Base-by-base conservation (phyloP, 73 alveolate genomes). In the Paramecium pentaurelia region DNA sequence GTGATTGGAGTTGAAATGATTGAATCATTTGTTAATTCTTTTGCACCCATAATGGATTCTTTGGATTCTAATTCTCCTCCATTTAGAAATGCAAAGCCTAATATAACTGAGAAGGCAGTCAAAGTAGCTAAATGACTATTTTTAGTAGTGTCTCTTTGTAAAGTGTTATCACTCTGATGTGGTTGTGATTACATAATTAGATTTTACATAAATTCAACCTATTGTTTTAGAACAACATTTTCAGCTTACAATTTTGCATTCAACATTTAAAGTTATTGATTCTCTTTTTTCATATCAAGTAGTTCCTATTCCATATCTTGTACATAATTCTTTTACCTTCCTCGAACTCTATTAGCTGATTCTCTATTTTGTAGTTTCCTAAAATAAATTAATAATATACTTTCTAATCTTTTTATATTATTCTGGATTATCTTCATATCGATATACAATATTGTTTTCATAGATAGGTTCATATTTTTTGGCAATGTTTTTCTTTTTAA, bases 391-490 rank as follows among this genome's bases (percentile, higher is more conserved):
- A 5, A 4, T 8, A 10, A 27, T 12, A 9, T 80, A 80, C 91
- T 80, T 80, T 80, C 91, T 80, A 80, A 80, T 80, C 25, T 49
- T 80, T 14, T 80, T 80, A 80, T 80, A 80, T 80, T 80, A 36
- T 42, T 80, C 91, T 22, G 91, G 91, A 25, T 80, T 80, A 20
- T 80, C 91, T 80, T 80, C 91, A 20, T 80, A 80, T 40, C 91
- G n/a, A 80, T 80, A 80, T 1, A 80, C 45, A 32, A 80, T 80
- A 27, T 80, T 45, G 49, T 80, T 80, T 45, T 80, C 91, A 27
- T 80, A 80, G 28, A 80, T 80, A 11, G 91, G 91, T 45, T 80
- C 91, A 80, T 80, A 80, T 18, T 75, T 36, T 80, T 80, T 80
- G 2, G 71, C 16, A 8, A 49, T 49, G 27, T 45, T 80, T 47